Percentiles rank a stretch among this genome's conserved stretches.
phyloP scores from a whole-genome alignment of 208 protist genomes.

The Crithidia bombi region DNA sequence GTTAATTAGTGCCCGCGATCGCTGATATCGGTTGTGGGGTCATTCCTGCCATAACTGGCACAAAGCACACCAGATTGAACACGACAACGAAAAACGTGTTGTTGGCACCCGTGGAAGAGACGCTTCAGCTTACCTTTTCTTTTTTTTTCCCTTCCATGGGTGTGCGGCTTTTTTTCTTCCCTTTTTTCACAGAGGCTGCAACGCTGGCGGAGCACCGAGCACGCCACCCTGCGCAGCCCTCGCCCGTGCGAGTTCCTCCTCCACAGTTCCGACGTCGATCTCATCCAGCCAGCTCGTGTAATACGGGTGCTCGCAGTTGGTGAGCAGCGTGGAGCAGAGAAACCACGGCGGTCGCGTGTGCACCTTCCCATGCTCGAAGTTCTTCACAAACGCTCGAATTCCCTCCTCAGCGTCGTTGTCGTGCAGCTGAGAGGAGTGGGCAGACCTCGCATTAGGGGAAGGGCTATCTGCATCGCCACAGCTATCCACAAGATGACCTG shows the following conservation, averaged over 20 bases:
- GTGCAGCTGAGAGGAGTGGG: background rate
- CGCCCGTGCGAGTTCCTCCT: conserved; percentile 46
- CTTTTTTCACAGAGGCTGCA: background rate
- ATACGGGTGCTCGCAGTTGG: conserved; percentile 81
- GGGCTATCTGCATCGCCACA: background rate
- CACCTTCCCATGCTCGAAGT: conserved; percentile 38
- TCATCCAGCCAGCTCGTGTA: conserved; percentile 68
- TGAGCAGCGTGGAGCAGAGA: conserved; percentile 48
- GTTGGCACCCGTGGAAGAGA: too few species aligned
- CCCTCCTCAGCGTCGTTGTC: conserved; percentile 8
- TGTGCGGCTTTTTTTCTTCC: background rate
- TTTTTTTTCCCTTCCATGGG: background rate
- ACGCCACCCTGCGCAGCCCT: conserved; percentile 17
- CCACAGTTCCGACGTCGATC: conserved; percentile 44
- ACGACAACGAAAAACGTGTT: too few species aligned
- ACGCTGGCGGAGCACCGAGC: background rate
- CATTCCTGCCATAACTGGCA: too few species aligned
- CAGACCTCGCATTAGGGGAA: background rate
- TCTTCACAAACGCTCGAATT: conserved; percentile 19
- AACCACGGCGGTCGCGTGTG: conserved; percentile 82
- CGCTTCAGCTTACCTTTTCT: background rate
- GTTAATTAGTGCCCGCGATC: too few species aligned
- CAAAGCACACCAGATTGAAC: too few species aligned
- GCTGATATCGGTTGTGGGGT: too few species aligned
- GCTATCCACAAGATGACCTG: background rate